Conservation (phyloP, 441 rosid genomes). For the Omphalea diandra region DNA sequence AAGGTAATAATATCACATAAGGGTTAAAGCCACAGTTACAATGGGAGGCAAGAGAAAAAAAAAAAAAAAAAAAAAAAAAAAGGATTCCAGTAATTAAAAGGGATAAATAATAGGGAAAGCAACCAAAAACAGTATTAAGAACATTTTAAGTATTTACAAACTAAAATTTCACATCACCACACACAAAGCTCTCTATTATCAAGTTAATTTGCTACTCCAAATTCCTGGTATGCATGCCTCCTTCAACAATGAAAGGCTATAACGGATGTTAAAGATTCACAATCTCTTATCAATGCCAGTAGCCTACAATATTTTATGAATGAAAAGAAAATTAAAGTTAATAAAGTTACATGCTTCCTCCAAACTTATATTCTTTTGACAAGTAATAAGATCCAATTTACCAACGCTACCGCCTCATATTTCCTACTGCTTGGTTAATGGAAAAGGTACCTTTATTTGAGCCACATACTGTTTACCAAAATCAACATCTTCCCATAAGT, state of each 20-base stretch:
- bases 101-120: background rate
- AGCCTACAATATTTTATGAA: background rate
- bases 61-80: no score
- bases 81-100: background rate
- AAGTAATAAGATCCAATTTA: background rate
- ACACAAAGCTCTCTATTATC: background rate
- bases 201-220: background rate
- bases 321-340: constrained; percentile 10
- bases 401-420: constrained; percentile 6
- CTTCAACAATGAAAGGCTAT: constrained; percentile 1
- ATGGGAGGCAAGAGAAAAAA: no score
- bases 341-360: constrained; percentile 11
- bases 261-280: background rate
- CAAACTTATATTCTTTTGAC: constrained; percentile 8
- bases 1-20: background rate
- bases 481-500: constrained; percentile 67
- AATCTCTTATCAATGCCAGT: constrained; percentile 10
- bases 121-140: background rate
- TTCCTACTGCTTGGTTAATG: constrained; percentile 13
- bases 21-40: no score
- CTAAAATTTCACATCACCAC: background rate
- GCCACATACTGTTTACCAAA: constrained; percentile 78
- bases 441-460: constrained; percentile 62
- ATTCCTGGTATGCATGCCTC: background rate
- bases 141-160: background rate